phyloP scores from a whole-genome alignment of 2,329 filamentous ascomycete genomes.

The Penicillium sp. region DNA sequence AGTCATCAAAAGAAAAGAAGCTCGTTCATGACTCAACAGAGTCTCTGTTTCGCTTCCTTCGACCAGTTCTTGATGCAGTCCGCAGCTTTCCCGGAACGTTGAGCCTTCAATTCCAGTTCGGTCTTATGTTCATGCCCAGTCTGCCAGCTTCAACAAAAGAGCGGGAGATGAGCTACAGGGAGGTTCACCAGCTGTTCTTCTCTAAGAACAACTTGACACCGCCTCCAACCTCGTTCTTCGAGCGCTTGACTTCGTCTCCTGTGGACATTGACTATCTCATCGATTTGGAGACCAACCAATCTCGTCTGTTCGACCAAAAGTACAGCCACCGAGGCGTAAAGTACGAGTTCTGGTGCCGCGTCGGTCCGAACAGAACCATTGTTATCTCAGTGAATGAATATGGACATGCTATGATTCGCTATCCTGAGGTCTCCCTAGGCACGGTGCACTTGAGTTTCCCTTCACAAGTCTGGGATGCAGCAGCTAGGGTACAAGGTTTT shows the following conservation, averaged over 20 bases:
- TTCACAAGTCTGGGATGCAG: slow-evolving; percentile 42
- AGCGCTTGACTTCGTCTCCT: slow-evolving; percentile 42
- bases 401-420: slow-evolving; percentile 31
- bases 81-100: slow-evolving; percentile 38
- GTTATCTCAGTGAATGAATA: slow-evolving; percentile 36
- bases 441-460: slow-evolving; percentile 43
- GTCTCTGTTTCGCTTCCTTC: slow-evolving; percentile 31
- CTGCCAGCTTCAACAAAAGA: slow-evolving; percentile 24
- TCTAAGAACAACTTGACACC: slow-evolving; percentile 27
- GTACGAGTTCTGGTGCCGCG: slow-evolving; percentile 45
- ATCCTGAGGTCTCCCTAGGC: slow-evolving; percentile 31
- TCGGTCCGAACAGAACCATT: slow-evolving; percentile 30
- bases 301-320: slow-evolving; percentile 30
- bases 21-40: background rate
- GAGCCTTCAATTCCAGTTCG: slow-evolving; percentile 40
- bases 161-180: slow-evolving; percentile 11
- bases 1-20: background rate
- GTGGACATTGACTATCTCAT: slow-evolving; percentile 43
- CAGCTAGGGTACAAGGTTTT: slow-evolving; percentile 31
- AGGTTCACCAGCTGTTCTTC: slow-evolving; percentile 37
- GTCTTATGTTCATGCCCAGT: slow-evolving; percentile 34
- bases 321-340: slow-evolving; percentile 25
- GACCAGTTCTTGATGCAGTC: slow-evolving; percentile 34
- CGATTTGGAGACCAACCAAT: slow-evolving; percentile 28
- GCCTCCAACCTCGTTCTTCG: slow-evolving; percentile 37